Conservation (phyloP, 208 protist genomes). For the Trichomonas tenax region DNA sequence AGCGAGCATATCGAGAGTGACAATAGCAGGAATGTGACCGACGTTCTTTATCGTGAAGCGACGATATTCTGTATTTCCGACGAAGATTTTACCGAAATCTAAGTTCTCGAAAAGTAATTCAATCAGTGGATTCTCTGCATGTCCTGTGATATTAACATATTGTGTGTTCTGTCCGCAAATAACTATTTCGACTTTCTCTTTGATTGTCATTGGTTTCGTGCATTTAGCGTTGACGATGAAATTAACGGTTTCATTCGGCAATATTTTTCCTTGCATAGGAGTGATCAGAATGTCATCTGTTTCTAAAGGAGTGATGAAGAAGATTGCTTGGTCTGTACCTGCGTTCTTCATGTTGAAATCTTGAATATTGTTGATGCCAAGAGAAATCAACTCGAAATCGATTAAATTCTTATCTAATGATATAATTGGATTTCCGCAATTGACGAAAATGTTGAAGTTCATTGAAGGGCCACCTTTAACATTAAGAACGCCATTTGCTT, state of each 20-base stretch:
- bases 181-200: not conserved
- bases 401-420: not conserved
- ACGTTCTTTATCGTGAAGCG: not conserved
- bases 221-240: not conserved
- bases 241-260: not conserved
- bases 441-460: not conserved
- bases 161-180: not conserved
- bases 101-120: not conserved
- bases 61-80: not conserved
- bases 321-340: not conserved
- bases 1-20: not conserved
- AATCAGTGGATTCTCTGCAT: not conserved
- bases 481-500: not conserved
- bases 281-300: not conserved
- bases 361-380: not conserved
- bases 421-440: not conserved
- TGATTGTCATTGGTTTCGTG: not conserved
- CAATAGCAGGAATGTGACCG: not conserved
- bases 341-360: not conserved
- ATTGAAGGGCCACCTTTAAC: not conserved
- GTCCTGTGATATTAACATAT: not conserved
- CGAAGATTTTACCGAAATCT: not conserved
- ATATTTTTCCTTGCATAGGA: not conserved
- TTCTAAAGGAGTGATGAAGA: not conserved
- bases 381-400: not conserved